Evolutionary conservation across 2,329 filamentous ascomycete genomes (phyloP).

Genomic region (Geoglossum cookeanum): DNA sequence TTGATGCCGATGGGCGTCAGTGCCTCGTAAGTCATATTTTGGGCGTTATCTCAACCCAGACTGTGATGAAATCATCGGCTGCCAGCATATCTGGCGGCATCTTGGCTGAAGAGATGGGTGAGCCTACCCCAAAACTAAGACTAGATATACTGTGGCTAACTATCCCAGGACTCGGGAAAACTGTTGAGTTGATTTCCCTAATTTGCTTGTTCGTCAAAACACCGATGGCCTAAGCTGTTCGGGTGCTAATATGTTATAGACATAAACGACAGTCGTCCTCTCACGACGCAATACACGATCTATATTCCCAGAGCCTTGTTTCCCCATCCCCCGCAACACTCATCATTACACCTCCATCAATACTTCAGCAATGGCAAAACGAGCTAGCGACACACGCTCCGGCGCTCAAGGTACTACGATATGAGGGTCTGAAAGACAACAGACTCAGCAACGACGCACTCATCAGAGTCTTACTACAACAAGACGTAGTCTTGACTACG

Average conservation of each 20-base stretch:
- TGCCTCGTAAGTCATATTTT: constrained; percentile 25
- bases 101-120: constrained; percentile 29
- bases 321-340: constrained; percentile 33
- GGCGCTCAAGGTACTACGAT: constrained; percentile 33
- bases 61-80: constrained; percentile 15
- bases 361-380: constrained; percentile 42
- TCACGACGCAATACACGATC: background rate
- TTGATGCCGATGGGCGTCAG: constrained; percentile 19
- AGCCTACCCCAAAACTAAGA: background rate
- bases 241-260: background rate
- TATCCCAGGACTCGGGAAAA: constrained; percentile 24
- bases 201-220: constrained; percentile 22
- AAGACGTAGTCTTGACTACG: constrained; percentile 36
- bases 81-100: constrained; percentile 23
- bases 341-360: constrained; percentile 41
- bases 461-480: constrained; percentile 25
- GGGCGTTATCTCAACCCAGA: constrained; percentile 20
- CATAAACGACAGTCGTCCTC: constrained; percentile 13
- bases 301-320: background rate
- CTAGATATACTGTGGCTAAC: background rate
- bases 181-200: constrained; percentile 28
- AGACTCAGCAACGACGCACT: constrained; percentile 21
- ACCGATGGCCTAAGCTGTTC: constrained; percentile 7
- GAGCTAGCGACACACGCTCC: constrained; percentile 40
- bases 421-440: constrained; percentile 30